phyloP scores from a whole-genome alignment of 2,329 filamentous ascomycete genomes.

The Tolypocladium inflatum region DNA sequence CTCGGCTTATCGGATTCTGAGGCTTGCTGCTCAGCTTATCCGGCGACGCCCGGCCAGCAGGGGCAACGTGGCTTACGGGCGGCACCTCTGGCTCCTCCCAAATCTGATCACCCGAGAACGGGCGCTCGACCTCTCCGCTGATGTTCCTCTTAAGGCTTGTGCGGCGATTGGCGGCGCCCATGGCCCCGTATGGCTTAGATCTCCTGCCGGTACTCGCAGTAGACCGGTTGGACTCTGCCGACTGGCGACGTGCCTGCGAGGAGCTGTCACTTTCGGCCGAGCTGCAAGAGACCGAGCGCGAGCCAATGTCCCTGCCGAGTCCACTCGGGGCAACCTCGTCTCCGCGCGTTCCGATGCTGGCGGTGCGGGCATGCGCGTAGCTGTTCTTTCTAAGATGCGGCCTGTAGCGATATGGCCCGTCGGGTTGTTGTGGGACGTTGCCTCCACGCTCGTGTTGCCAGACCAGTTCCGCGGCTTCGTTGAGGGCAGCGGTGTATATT shows the following conservation, averaged over 20 bases:
- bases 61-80: constrained; percentile 1
- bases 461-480: constrained; percentile 71
- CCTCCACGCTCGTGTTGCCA: constrained; percentile 61
- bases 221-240: constrained; percentile 12
- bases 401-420: constrained; percentile 58
- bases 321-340: constrained; percentile 28
- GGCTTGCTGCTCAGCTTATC: constrained; percentile 22
- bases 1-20: constrained; percentile 19
- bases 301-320: constrained; percentile 29
- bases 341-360: constrained; percentile 44
- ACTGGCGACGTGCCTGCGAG: constrained; percentile 19
- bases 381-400: constrained; percentile 62
- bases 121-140: constrained; percentile 56
- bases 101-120: constrained; percentile 70
- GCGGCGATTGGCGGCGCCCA: constrained; percentile 36
- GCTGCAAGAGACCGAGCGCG: constrained; percentile 41
- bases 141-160: constrained; percentile 61
- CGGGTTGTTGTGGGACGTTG: constrained; percentile 39
- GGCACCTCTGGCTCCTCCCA: constrained; percentile 72
- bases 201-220: constrained; percentile 12
- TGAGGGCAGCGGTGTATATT: constrained; percentile 60
- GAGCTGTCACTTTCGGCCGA: constrained; percentile 38
- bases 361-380: constrained; percentile 57
- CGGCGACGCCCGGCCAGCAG: constrained; percentile 19
- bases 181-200: constrained; percentile 30